Conservation (phyloP, 768 basidiomycete genomes). For the Clitopilus hobsonii region DNA sequence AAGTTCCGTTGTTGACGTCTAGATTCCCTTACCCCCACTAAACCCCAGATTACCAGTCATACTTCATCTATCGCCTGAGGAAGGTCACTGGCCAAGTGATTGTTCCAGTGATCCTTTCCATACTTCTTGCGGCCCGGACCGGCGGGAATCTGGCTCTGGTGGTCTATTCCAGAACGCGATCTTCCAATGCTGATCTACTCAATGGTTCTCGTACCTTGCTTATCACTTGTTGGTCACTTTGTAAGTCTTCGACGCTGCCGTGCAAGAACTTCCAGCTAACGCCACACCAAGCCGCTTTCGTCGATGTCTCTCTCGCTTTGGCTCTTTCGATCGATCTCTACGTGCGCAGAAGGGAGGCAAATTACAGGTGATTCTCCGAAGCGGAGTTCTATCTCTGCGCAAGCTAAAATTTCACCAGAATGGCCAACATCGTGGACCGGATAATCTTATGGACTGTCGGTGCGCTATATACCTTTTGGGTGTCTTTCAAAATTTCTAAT, state of each 20-base stretch:
- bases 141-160: neutral
- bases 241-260: neutral
- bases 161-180: neutral
- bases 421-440: neutral
- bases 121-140: neutral
- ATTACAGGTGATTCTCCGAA: neutral
- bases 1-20: neutral
- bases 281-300: neutral
- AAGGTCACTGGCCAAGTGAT: neutral
- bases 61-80: neutral
- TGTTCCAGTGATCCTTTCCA: neutral
- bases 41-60: neutral
- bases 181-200: neutral
- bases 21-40: neutral
- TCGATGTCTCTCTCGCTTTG: neutral
- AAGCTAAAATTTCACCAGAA: neutral
- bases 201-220: neutral
- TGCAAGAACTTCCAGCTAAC: neutral
- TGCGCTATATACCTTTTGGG: neutral
- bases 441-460: neutral
- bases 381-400: neutral
- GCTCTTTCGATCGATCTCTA: neutral
- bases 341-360: neutral
- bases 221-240: neutral
- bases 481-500: neutral